These are phyloP conservation scores for Novymonas esmeraldas DNA, from an alignment of 208 protist species.

Conservation along the genomic window DNA sequence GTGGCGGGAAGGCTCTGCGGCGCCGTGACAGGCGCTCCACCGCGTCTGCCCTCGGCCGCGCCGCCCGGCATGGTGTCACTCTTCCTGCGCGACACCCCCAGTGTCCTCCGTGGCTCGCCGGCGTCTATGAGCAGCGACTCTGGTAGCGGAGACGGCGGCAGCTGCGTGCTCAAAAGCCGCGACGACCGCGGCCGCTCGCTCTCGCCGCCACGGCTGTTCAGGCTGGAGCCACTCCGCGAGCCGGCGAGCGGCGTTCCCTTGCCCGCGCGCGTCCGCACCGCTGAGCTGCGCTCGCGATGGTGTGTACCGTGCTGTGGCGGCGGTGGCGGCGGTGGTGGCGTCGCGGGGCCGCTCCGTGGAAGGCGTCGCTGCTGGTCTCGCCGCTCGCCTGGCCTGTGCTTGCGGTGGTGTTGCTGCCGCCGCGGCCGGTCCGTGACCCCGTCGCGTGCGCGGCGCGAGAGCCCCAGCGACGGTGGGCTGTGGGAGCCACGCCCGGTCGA, in stretches of 20 bases:
- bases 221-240: conserved; percentile 2
- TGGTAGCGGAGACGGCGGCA: too few species aligned
- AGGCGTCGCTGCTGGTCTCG: neutral
- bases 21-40: neutral
- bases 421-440: too few species aligned
- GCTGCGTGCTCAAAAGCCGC: too few species aligned
- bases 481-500: neutral
- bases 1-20: neutral
- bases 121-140: too few species aligned
- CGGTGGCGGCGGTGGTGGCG: too few species aligned
- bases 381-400: neutral
- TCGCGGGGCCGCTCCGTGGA: neutral
- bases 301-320: neutral
- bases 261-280: too few species aligned
- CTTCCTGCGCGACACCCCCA: too few species aligned
- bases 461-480: neutral
- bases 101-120: too few species aligned
- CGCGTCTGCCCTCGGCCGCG: neutral
- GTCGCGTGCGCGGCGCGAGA: neutral
- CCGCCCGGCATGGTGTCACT: too few species aligned
- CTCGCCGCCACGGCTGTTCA: too few species aligned
- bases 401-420: neutral
- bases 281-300: too few species aligned
- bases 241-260: neutral
- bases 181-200: too few species aligned